Percentiles rank a stretch among this genome's conserved stretches.
Conservation (phyloP, 768 basidiomycete species). For the Pleurotus eryngii region DNA sequence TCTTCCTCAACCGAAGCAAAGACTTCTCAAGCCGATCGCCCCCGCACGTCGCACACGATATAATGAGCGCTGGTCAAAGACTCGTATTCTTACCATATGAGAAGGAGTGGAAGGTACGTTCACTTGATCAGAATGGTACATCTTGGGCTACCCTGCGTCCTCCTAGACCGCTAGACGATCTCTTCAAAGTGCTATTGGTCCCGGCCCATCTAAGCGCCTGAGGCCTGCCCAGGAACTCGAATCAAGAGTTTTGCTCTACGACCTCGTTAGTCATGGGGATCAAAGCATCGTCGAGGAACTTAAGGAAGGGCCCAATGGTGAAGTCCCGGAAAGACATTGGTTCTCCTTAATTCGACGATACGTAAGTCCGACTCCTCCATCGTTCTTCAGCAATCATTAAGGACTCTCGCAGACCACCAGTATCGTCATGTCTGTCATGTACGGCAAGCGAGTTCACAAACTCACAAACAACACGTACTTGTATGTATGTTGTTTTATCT, state of each 20-base stretch:
- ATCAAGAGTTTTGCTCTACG: conserved; percentile 21
- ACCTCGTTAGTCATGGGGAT: conserved; percentile 18
- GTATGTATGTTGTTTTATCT: conserved; percentile 12
- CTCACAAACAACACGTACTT: conserved; percentile 16
- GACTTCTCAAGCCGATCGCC: conserved; percentile 23
- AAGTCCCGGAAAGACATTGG: conserved; percentile 25
- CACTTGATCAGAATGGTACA: background rate
- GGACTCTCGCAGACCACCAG: conserved; percentile 17
- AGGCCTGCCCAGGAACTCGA: conserved; percentile 22
- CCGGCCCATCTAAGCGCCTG: conserved; percentile 20
- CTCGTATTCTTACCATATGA: conserved; percentile 24
- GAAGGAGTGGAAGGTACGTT: conserved; percentile 24
- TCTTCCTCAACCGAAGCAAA: conserved; percentile 21
- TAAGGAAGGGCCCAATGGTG: conserved; percentile 15
- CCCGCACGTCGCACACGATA: conserved; percentile 28
- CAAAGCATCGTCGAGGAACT: conserved; percentile 15
- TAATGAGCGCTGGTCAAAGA: conserved; percentile 25
- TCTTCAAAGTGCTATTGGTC: conserved; percentile 20
- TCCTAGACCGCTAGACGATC: conserved; percentile 18
- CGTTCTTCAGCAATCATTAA: background rate
- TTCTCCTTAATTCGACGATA: conserved; percentile 25
- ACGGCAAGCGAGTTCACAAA: conserved; percentile 20
- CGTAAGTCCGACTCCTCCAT: conserved; percentile 13
- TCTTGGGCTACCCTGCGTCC: background rate
- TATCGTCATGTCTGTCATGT: conserved; percentile 20